Base-by-base conservation (phyloP, 441 rosid genomes). In the Euphorbia schlechtendalii region DNA sequence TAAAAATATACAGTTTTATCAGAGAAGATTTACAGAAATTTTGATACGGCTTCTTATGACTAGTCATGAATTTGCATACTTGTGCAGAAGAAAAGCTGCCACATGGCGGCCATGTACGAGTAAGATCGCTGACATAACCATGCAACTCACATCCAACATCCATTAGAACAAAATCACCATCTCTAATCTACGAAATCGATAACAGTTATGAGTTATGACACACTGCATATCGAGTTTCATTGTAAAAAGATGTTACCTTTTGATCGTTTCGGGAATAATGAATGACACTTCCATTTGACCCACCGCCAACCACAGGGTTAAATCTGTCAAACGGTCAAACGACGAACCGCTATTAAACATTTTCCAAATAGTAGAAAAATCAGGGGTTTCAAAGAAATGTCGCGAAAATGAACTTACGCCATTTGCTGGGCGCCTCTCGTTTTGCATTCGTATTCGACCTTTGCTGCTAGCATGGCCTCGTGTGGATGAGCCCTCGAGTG, bases 131-230 rank as follows among this genome's bases (percentile, higher is more conserved):
- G 73, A 78, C 90, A 75, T 94, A 94, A 66, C 96, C 96, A 79
- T 94, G 96, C 73, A 89, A 81, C 82, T 94, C 98, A 71, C 98
- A 94, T 65, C 99, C 99, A 74, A 94, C 82, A 75, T 91, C 99
- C 98, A 94, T 76, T 84, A 94, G 78, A 78, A 89, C 96, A 81
- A 91, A 90, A 75, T 89, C 88, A 59, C 86, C 96, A 71, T 87
- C 84, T 57, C 74, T 75, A 74, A 94, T 79, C 99, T 89, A 86
- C 69, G 81, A 61, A 45, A 67, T n/a, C 48, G 65, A 46, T 1
- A 43, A 45, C 54, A 3, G 52, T 28, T 21, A 62, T 17, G 17
- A 63, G 48, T 34, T 8, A 15, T 43, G 25, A 20, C 22, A 54
- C 60, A 24, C 41, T 8, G 53, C 20, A 30, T 59, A 71, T 64